Evolutionary conservation across 495 filamentous ascomycete genomes (phyloP).

Genomic region (Penicillium fimorum): DNA sequence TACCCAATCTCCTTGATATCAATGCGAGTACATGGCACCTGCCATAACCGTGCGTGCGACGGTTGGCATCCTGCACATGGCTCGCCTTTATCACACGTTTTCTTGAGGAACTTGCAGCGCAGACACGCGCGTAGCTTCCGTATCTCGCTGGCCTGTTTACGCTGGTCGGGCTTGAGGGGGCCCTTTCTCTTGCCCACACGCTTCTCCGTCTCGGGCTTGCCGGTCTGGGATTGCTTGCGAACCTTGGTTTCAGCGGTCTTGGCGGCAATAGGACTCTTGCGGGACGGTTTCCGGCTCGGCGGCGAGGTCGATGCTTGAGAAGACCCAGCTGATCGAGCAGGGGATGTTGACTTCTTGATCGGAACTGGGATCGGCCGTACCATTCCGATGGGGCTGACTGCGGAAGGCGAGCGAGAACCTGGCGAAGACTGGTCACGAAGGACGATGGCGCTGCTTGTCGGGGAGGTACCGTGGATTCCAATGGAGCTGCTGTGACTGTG

Average conservation of each 20-base stretch:
- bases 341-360: slow-evolving; percentile 65
- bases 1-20: slow-evolving; percentile 96
- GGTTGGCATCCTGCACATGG: slow-evolving; percentile 91
- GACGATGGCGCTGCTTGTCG: slow-evolving; percentile 39
- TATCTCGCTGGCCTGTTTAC: slow-evolving; percentile 92
- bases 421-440: slow-evolving; percentile 41
- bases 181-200: slow-evolving; percentile 83
- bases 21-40: slow-evolving; percentile 91
- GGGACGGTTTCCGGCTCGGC: slow-evolving; percentile 62
- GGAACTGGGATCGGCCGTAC: slow-evolving; percentile 63
- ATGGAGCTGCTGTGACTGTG: slow-evolving; percentile 35
- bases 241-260: slow-evolving; percentile 81
- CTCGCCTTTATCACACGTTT: slow-evolving; percentile 94
- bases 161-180: slow-evolving; percentile 86
- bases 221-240: slow-evolving; percentile 65
- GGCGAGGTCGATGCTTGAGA: slow-evolving; percentile 64
- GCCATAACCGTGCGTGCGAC: slow-evolving; percentile 88
- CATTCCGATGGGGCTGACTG: slow-evolving; percentile 64
- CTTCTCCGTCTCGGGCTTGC: slow-evolving; percentile 84
- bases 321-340: slow-evolving; percentile 51
- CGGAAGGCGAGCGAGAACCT: slow-evolving; percentile 50
- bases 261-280: slow-evolving; percentile 72
- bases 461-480: slow-evolving; percentile 27
- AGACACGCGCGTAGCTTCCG: slow-evolving; percentile 87
- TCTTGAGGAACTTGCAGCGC: slow-evolving; percentile 97